Conservation (phyloP, 768 basidiomycete genomes). For the Tylopilus subfusipes region DNA sequence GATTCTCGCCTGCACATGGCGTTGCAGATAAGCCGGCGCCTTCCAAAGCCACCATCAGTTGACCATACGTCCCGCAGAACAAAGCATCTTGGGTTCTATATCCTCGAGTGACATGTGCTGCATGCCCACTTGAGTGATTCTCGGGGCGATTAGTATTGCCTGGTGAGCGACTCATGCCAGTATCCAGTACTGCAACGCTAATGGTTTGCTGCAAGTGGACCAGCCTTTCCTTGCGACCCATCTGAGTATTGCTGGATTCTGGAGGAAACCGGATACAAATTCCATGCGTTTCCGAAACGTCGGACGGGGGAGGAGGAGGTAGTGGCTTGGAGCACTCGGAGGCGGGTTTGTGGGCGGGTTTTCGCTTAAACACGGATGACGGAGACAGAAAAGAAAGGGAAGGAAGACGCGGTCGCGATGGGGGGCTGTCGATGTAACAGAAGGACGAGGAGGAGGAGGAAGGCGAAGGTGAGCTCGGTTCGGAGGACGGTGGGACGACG, state of each 20-base stretch:
- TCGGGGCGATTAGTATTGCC: conserved; percentile 2
- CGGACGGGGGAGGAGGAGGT: conserved; percentile 12
- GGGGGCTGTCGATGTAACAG: conserved; percentile 25
- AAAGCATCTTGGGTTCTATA: conserved; percentile 28
- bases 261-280: conserved; percentile 26
- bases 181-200: conserved; percentile 35
- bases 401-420: conserved; percentile 8
- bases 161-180: conserved; percentile 39
- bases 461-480: neutral
- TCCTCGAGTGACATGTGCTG: conserved; percentile 3
- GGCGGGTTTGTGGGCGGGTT: neutral
- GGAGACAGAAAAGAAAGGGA: conserved; percentile 18
- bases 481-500: conserved; percentile 3
- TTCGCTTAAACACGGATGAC: conserved; percentile 27
- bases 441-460: conserved; percentile 26
- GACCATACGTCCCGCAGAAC: conserved; percentile 43
- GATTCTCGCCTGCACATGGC: conserved; percentile 29
- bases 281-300: conserved; percentile 14
- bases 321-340: conserved; percentile 13
- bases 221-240: conserved; percentile 23
- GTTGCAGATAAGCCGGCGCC: conserved; percentile 35
- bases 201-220: conserved; percentile 35
- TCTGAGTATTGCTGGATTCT: neutral
- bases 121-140: neutral
- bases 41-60: conserved; percentile 38